Evolutionary conservation across 352 stramenopile genomes (phyloP).

Genomic region (Elongisporangium undulatum): DNA sequence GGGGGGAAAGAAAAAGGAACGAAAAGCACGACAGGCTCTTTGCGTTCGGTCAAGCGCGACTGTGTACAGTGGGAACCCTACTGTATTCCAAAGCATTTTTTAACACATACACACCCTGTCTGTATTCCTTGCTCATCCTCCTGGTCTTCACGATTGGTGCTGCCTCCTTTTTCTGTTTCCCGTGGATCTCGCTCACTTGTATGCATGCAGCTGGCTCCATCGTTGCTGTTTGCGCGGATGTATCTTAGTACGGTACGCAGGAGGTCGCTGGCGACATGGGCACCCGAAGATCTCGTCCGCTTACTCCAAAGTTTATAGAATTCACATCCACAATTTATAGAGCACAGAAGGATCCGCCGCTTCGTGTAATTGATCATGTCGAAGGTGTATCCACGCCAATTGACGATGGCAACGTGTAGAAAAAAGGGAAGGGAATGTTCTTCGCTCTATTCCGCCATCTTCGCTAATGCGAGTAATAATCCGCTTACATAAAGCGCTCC

Average conservation of each 20-base stretch:
- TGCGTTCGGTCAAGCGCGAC: background rate
- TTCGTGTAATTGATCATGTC: background rate
- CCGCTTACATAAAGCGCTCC: background rate
- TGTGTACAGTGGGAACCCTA: background rate
- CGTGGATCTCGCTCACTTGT: too few species aligned
- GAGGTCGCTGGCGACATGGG: background rate
- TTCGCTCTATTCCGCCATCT: background rate
- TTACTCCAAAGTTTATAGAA: background rate
- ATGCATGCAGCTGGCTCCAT: background rate
- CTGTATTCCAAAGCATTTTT: background rate
- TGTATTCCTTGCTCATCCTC: background rate
- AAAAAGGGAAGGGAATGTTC: background rate
- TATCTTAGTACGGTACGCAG: background rate
- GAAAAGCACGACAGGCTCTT: background rate
- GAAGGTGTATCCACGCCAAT: background rate
- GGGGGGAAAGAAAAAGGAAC: background rate
- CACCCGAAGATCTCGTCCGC: background rate
- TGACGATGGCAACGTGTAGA: background rate
- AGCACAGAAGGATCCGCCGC: background rate
- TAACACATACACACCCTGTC: background rate
- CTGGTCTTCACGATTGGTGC: background rate
- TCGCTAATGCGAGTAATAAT: background rate
- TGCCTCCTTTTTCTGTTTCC: background rate
- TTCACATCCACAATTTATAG: background rate
- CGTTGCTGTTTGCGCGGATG: background rate